phyloP scores from a whole-genome alignment of 352 stramenopile species.

The Globisporangium lucens region DNA sequence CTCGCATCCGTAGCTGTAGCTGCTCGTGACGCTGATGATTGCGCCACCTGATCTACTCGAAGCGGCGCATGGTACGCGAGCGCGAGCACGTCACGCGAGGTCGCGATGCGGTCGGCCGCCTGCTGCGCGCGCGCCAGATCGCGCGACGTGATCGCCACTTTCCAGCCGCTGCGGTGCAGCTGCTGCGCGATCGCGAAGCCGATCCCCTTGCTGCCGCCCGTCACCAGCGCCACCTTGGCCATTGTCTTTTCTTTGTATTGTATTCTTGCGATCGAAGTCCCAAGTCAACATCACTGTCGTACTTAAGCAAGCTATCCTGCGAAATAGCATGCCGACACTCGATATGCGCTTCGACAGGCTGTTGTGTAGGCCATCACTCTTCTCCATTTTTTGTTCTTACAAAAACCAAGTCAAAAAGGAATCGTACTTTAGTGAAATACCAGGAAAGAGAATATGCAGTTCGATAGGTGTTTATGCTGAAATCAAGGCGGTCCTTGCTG shows the following conservation, averaged over 20 bases:
- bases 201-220: conserved; percentile 76
- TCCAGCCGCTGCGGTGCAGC: conserved; percentile 61
- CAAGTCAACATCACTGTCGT: not conserved
- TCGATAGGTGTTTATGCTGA: not conserved
- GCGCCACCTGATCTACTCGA: conserved; percentile 4
- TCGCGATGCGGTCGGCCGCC: conserved; percentile 42
- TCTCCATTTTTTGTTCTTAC: not conserved
- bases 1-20: conserved; percentile 20
- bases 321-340: not conserved
- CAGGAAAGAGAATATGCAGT: too few species aligned
- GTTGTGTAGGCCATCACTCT: not conserved
- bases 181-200: conserved; percentile 67
- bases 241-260: not conserved
- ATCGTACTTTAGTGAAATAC: too few species aligned
- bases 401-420: too few species aligned
- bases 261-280: not conserved
- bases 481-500: not conserved
- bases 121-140: conserved; percentile 48
- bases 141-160: conserved; percentile 70
- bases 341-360: not conserved
- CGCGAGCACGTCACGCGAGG: conserved; percentile 33
- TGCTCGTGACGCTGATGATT: not conserved
- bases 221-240: conserved; percentile 53
- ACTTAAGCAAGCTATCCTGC: not conserved
- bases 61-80: conserved; percentile 57